Conservation (phyloP, 495 filamentous ascomycete genomes). For the Pyrenula aspistea region DNA sequence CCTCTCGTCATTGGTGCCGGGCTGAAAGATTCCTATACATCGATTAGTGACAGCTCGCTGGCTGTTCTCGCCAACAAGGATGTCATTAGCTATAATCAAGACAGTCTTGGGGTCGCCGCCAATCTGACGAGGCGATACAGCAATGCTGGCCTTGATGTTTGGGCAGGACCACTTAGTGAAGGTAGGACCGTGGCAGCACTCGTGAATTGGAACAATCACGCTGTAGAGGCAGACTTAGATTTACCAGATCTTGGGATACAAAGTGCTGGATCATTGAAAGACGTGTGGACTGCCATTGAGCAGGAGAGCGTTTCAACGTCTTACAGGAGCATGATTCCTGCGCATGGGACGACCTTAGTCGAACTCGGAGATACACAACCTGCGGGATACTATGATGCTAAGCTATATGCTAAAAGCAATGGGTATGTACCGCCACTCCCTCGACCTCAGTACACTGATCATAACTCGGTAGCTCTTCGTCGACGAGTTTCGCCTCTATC, state of each 20-base stretch:
- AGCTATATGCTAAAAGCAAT: slow-evolving; percentile 7
- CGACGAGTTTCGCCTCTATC: slow-evolving; percentile 18
- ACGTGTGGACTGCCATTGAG: too few species aligned
- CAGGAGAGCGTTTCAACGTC: too few species aligned
- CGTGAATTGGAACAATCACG: too few species aligned
- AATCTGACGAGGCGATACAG: slow-evolving; percentile 21
- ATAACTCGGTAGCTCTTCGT: too few species aligned
- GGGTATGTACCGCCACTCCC: slow-evolving; percentile 20
- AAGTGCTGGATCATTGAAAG: too few species aligned
- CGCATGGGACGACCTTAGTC: too few species aligned
- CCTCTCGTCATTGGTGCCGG: slow-evolving; percentile 40
- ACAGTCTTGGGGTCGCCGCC: slow-evolving; percentile 33
- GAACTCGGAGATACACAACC: too few species aligned
- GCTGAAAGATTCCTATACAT: slow-evolving; percentile 18
- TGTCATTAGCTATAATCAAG: slow-evolving; percentile 41
- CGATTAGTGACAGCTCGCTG: slow-evolving; percentile 20
- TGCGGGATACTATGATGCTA: slow-evolving; percentile 13
- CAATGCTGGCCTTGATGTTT: slow-evolving; percentile 34
- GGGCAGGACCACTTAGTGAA: slow-evolving; percentile 30
- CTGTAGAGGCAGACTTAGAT: too few species aligned
- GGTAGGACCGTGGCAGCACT: too few species aligned
- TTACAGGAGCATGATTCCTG: too few species aligned
- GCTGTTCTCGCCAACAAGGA: slow-evolving; percentile 34
- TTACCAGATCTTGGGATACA: too few species aligned
- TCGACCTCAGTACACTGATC: not conserved